These are phyloP conservation scores for Metroxylon sagu DNA, from an alignment of 176 grass and related monocot genomes.

Conservation along the genomic window DNA sequence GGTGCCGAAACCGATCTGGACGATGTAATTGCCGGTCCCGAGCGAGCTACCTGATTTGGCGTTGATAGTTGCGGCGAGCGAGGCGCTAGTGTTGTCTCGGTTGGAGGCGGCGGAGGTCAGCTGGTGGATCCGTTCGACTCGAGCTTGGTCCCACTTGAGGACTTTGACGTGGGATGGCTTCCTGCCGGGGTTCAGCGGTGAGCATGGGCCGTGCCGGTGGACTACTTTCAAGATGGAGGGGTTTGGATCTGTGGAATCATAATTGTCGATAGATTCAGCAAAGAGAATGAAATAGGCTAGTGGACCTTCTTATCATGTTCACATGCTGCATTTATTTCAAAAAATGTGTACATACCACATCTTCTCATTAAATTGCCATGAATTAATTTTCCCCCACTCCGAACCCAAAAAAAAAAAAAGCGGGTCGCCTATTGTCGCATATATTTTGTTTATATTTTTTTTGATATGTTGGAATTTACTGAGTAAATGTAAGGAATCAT, in stretches of 20 bases:
- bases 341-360: too few relatives aligned
- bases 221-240: conserved; percentile 28
- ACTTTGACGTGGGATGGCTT: conserved; percentile 29
- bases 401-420: too few relatives aligned
- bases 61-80: conserved; percentile 38
- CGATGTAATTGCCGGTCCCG: conserved; percentile 63
- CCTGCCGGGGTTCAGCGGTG: conserved; percentile 8
- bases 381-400: too few relatives aligned
- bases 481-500: too few relatives aligned
- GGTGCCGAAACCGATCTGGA: conserved; percentile 59
- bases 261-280: too few relatives aligned
- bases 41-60: conserved; percentile 32
- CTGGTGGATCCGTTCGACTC: conserved; percentile 42
- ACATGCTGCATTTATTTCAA: too few relatives aligned
- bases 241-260: conserved; percentile 2
- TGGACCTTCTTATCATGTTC: too few relatives aligned
- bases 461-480: too few relatives aligned
- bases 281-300: too few relatives aligned
- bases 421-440: too few relatives aligned
- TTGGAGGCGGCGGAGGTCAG: conserved; percentile 5
- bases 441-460: too few relatives aligned
- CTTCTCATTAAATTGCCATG: too few relatives aligned
- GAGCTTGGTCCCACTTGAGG: conserved; percentile 41
- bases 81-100: background rate
- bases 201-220: conserved; percentile 62